Evolutionary conservation across 305 asterid species (phyloP), one percentile per base, ranked within the genome.

Genomic region (Fraxinus nigra): DNA sequence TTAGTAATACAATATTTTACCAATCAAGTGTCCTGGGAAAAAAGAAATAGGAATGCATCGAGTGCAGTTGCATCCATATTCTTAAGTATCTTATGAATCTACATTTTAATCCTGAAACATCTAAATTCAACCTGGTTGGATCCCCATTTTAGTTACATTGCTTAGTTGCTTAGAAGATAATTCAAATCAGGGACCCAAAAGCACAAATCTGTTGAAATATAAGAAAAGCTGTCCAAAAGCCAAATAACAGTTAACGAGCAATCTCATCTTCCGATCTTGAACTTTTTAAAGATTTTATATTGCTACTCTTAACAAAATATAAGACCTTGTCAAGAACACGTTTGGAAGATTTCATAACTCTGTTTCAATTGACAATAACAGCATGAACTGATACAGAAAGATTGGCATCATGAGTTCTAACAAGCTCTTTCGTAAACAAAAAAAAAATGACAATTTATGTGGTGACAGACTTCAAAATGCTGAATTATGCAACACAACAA

Each of bases 391-490:
- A 63, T 26, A 14, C 24, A 70, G 43, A 11, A 35, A 70, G 43
- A 67, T 11, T 67, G 35, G 37, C n/a, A 28, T 65, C 73, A 65
- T 65, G 34, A 65, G 34, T 65, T 65, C 37, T 24, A 26, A 67
- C 74, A 67, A 67, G 74, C 37, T 24, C 16, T 30, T 65, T 65
- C n/a, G 22, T n/a, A 54, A 54, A 24, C 14, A 43, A 43, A 43
- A 48, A 51, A 56, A 20, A 18, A 59, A 59, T 0, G 30, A 59
- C 30, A 59, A 7, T 18, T 33, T 22, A 16, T 85, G 79, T 24
- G 75, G 16, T 40, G 63, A 78, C 70, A 78, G 78, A 79, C 48
- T 79, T 79, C 59, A 77, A 70, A 81, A 76, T 72, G 74, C 69
- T 11, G 74, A 9, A 70, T 63, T 22, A 59, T 74, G 38, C 18